Conservation (phyloP, 352 stramenopile genomes). For the Pythium insidiosum region DNA sequence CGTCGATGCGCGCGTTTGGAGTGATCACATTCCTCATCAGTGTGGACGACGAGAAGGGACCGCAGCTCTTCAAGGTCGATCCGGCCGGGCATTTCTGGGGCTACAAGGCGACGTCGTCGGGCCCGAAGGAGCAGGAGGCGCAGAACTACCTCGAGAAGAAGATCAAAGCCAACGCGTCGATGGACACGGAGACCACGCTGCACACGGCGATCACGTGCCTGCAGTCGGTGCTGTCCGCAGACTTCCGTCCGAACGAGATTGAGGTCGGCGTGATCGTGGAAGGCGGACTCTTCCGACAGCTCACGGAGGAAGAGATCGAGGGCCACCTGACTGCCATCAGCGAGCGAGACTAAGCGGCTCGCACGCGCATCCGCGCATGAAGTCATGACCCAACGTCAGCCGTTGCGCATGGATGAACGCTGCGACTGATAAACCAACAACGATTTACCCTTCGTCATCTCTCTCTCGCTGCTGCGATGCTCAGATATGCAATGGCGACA, state of each 20-base stretch:
- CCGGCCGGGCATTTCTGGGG: constrained; percentile 97
- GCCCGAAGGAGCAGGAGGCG: constrained; percentile 97
- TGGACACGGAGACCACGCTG: constrained; percentile 92
- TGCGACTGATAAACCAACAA: too few species aligned
- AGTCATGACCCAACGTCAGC: too few species aligned
- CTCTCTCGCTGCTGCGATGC: not conserved
- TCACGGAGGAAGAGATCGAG: constrained; percentile 97
- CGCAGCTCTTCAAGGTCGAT: constrained; percentile 98
- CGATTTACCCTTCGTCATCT: too few species aligned
- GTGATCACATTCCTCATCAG: constrained; percentile 95
- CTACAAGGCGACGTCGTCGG: constrained; percentile 89
- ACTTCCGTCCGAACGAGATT: constrained; percentile 98
- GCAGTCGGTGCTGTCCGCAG: constrained; percentile 94
- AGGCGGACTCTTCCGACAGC: constrained; percentile 82
- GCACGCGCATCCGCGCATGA: not conserved
- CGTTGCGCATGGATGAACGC: too few species aligned
- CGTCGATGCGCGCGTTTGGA: constrained; percentile 93
- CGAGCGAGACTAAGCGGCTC: constrained; percentile 77
- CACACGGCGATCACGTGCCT: constrained; percentile 96
- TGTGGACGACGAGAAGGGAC: constrained; percentile 97
- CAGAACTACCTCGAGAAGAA: constrained; percentile 99
- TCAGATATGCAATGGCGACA: too few species aligned
- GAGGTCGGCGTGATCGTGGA: constrained; percentile 71
- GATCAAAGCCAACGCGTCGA: constrained; percentile 85
- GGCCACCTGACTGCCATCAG: constrained; percentile 97